Conservation (phyloP, 169 alveolate genomes). For the Cryptosporidium viatorum region DNA sequence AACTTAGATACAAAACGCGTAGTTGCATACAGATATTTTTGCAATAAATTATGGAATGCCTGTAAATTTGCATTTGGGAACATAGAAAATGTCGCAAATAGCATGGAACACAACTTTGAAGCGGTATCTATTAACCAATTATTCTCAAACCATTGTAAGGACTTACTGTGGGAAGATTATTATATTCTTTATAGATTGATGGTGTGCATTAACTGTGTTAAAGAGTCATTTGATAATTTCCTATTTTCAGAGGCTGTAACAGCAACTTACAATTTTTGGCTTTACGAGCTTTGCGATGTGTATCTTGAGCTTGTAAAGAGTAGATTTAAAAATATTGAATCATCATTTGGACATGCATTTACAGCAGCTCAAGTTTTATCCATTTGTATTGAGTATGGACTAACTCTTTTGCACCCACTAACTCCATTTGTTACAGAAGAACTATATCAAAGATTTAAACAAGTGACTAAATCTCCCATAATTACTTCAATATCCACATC, state of each 20-base stretch:
- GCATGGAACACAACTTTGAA: not conserved
- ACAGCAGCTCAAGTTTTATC: slow-evolving; percentile 80
- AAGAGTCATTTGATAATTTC: slow-evolving; percentile 89
- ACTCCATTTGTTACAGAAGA: slow-evolving; percentile 98
- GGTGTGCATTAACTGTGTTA: slow-evolving; percentile 81
- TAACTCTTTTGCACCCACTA: slow-evolving; percentile 95
- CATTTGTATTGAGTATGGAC: slow-evolving; percentile 82
- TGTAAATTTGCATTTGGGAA: slow-evolving; percentile 90
- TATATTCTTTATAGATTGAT: slow-evolving; percentile 94
- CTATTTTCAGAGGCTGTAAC: slow-evolving; percentile 95
- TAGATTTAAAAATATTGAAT: slow-evolving; percentile 79
- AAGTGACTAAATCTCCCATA: slow-evolving; percentile 68
- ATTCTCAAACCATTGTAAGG: slow-evolving; percentile 45
- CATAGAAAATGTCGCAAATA: slow-evolving; percentile 68
- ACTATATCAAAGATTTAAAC: slow-evolving; percentile 93
- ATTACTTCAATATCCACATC: slow-evolving; percentile 76
- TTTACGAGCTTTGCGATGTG: slow-evolving; percentile 96
- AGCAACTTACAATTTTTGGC: slow-evolving; percentile 94
- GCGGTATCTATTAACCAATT: slow-evolving; percentile 21
- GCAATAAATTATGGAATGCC: slow-evolving; percentile 98
- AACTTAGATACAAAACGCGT: slow-evolving; percentile 96
- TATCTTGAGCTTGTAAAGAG: slow-evolving; percentile 95
- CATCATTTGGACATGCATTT: slow-evolving; percentile 79
- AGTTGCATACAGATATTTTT: slow-evolving; percentile 96
- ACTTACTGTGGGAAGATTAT: slow-evolving; percentile 91